phyloP scores from a whole-genome alignment of 805 yeast species.

The Blastobotrys robertii region DNA sequence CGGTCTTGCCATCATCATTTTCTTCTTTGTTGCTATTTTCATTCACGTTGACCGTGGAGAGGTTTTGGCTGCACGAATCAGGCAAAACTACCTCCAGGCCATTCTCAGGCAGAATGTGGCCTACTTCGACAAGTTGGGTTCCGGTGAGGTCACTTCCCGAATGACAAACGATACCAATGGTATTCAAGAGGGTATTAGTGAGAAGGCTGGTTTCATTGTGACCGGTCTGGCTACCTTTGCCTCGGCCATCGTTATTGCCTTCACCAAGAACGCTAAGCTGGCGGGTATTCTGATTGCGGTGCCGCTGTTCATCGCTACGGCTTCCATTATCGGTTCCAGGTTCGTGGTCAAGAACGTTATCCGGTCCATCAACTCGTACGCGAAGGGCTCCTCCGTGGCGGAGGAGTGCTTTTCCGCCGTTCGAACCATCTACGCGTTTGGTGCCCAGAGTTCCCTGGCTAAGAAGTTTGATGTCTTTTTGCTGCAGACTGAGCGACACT shows the following conservation, averaged over 20 bases:
- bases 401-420: slow-evolving; percentile 34
- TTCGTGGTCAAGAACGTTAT: slow-evolving; percentile 24
- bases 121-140: background rate
- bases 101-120: background rate
- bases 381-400: slow-evolving; percentile 30
- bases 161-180: background rate
- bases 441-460: slow-evolving; percentile 30
- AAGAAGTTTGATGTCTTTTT: slow-evolving; percentile 25
- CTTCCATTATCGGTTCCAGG: background rate
- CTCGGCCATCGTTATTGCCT: background rate
- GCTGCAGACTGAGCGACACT: slow-evolving; percentile 18
- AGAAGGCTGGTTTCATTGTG: background rate
- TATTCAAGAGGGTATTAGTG: background rate
- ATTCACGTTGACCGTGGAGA: background rate
- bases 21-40: background rate
- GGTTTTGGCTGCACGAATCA: background rate
- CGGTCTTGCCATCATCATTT: background rate
- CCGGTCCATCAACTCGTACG: slow-evolving; percentile 17
- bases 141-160: background rate
- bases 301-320: background rate
- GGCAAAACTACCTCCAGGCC: background rate
- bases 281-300: background rate
- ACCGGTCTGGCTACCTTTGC: background rate
- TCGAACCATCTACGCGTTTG: slow-evolving; percentile 34
- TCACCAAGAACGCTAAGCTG: background rate